phyloP scores from a whole-genome alignment of 371 early-diverging fungal species.

The Mortierella sp. region DNA sequence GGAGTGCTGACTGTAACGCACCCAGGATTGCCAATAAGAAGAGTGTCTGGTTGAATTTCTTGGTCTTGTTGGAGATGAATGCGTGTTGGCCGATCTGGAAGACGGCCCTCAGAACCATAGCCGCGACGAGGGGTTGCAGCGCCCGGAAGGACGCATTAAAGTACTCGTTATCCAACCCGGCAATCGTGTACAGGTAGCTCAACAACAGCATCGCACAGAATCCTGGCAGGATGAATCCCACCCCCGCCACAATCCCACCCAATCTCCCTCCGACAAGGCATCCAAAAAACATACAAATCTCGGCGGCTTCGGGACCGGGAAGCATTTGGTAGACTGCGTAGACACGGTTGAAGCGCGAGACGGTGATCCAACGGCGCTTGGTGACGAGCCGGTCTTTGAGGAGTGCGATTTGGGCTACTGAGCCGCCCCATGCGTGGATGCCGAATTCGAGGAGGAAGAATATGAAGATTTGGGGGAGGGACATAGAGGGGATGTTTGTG shows the following conservation, averaged over 20 bases:
- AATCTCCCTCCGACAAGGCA: constrained; percentile 57
- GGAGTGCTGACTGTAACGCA: constrained; percentile 57
- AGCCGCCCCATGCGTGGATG: constrained; percentile 62
- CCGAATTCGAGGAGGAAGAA: constrained; percentile 58
- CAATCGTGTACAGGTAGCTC: constrained; percentile 54
- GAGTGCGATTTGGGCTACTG: constrained; percentile 63
- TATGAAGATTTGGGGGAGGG: constrained; percentile 16
- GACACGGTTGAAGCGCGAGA: constrained; percentile 57
- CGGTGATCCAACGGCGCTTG: constrained; percentile 60
- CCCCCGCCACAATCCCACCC: constrained; percentile 60
- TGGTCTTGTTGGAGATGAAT: constrained; percentile 54
- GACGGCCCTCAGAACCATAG: constrained; percentile 60
- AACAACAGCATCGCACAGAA: constrained; percentile 57
- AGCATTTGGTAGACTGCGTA: constrained; percentile 63
- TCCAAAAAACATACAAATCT: constrained; percentile 64
- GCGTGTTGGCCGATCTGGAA: constrained; percentile 60
- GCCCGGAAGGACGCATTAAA: constrained; percentile 62
- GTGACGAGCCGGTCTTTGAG: constrained; percentile 59
- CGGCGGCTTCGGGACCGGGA: constrained; percentile 66
- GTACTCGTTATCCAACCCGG: constrained; percentile 57
- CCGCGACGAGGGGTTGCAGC: constrained; percentile 63
- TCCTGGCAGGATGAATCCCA: constrained; percentile 63
- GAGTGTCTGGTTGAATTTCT: constrained; percentile 53
- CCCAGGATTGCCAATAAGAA: constrained; percentile 56
- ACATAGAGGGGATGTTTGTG: constrained; percentile 56